Evolutionary conservation across 2,329 filamentous ascomycete species (phyloP).

Genomic region (Diaporthe velutina): DNA sequence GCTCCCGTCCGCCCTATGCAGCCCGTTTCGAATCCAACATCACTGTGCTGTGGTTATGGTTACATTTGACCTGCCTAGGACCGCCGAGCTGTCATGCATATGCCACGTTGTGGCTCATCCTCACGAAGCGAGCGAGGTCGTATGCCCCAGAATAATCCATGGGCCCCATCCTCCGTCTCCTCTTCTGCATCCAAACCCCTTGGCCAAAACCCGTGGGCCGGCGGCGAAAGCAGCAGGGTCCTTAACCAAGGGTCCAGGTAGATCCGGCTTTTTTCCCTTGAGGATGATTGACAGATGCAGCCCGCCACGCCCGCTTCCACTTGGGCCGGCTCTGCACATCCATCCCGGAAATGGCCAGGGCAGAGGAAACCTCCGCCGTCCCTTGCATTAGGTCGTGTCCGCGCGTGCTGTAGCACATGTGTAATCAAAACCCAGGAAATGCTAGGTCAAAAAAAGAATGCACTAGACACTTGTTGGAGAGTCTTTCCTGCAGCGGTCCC

Average conservation of each 20-base stretch:
- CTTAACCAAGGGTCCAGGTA: conserved; percentile 12
- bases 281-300: conserved; percentile 33
- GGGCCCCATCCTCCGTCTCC: conserved; percentile 23
- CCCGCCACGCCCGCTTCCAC: conserved; percentile 3
- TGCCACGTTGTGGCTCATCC: conserved; percentile 4
- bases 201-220: conserved; percentile 4
- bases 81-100: conserved; percentile 3
- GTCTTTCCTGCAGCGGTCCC: background rate
- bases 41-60: conserved; percentile 13
- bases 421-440: conserved; percentile 9
- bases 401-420: conserved; percentile 24
- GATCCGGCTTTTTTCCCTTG: background rate
- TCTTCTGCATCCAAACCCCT: background rate
- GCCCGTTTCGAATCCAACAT: conserved; percentile 6
- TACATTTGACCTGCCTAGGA: conserved; percentile 11
- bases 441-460: conserved; percentile 1
- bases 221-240: conserved; percentile 6
- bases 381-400: conserved; percentile 39
- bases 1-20: background rate
- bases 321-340: conserved; percentile 33
- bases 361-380: conserved; percentile 29
- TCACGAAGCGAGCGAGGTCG: conserved; percentile 14
- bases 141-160: conserved; percentile 19
- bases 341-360: conserved; percentile 32
- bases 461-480: background rate